Base-by-base conservation (phyloP, 805 yeast genomes). In the Wickerhamiella siamensis region DNA sequence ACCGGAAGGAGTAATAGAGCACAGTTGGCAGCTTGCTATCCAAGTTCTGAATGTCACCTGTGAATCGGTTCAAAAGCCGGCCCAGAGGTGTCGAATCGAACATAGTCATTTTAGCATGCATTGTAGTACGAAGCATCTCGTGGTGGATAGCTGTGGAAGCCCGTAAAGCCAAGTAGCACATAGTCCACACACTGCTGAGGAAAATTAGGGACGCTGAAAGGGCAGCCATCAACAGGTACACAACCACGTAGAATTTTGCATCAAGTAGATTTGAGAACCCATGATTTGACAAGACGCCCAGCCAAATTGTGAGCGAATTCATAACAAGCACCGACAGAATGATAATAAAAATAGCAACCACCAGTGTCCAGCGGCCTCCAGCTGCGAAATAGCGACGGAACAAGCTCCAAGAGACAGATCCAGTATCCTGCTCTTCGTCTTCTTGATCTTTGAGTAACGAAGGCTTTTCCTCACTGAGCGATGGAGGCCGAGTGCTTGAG, bases 71-170 rank as follows among this genome's bases (percentile, higher is more conserved):
- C 56, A 82, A 61, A 40, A 82, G 71, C 53, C 91, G 66, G 1
- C 94, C 93, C 66, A 79, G 69, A 18, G 94, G 94, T 0, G 87
- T 82, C 9, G 77, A 71, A 52, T 83, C 93, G 61, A 81, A 66
- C 54, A 71, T 82, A 0, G 74, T 58, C 86, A 82, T 79, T 31
- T 93, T 91, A 2, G 84, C 73, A 45, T 72, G 75, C 47, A 83
- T 62, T 19, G 81, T 61, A 35, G 62, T 70, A 40, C 65, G 54
- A 41, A 75, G 62, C 5, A 86, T 82, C 16, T 60, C 60, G 47
- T 76, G 71, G 60, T 87, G 95, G 8, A 52, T 38, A 2, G 12
- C 24, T 5, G 15, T 31, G 1, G 48, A 31, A 1, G 45, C 48
- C 3, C 16, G 27, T 34, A 45, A 33, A 15, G 44, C 46, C 22